phyloP scores from a whole-genome alignment of 2,329 filamentous ascomycete species.

The Fusarium luffae region DNA sequence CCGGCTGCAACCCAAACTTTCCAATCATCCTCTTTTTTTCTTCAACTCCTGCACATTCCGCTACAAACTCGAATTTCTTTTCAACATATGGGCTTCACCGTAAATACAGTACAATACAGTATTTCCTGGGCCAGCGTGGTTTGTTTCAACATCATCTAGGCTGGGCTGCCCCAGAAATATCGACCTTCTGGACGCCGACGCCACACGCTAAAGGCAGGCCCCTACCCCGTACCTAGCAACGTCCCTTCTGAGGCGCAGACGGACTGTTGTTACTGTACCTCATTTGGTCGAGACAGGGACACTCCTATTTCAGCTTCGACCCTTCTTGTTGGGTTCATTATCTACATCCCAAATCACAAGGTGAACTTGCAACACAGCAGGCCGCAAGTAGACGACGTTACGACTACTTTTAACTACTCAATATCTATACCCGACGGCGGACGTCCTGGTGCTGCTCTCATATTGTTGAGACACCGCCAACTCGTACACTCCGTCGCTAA shows the following conservation, averaged over 20 bases:
- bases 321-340: constrained; percentile 36
- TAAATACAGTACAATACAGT: constrained; percentile 17
- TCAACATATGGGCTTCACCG: not conserved
- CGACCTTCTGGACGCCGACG: constrained; percentile 36
- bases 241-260: constrained; percentile 42
- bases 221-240: constrained; percentile 39
- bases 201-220: constrained; percentile 34
- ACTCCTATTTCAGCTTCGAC: constrained; percentile 42
- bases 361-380: constrained; percentile 39
- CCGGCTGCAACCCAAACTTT: not conserved
- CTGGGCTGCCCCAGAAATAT: constrained; percentile 38
- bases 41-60: not conserved
- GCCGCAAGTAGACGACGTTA: constrained; percentile 29
- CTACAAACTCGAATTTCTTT: not conserved
- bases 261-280: constrained; percentile 22
- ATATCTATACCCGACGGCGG: constrained; percentile 31
- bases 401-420: constrained; percentile 14
- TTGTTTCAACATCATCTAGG: constrained; percentile 32
- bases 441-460: constrained; percentile 17
- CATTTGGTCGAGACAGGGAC: constrained; percentile 13
- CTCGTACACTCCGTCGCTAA: constrained; percentile 22
- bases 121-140: constrained; percentile 12
- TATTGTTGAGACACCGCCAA: constrained; percentile 24
- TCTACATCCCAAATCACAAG: constrained; percentile 42
- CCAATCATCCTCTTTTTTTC: not conserved